Conservation (phyloP, 202 grass and related monocot genomes). For the Miscanthus sacchariflorus region DNA sequence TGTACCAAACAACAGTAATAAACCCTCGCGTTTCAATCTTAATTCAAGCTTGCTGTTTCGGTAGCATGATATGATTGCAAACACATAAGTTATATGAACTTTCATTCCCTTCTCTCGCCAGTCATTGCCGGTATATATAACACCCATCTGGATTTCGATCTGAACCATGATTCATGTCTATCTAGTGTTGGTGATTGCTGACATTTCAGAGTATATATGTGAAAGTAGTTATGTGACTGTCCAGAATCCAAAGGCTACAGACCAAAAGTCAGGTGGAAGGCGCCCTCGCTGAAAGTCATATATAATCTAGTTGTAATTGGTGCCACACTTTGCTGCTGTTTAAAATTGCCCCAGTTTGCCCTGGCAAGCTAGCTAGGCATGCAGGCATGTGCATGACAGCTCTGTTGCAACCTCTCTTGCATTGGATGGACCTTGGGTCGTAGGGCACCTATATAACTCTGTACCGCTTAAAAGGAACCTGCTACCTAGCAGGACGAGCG, state of each 20-base stretch:
- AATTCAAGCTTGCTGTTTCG: not conserved
- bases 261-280: not conserved
- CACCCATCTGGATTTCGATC: not conserved
- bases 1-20: not conserved
- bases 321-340: not conserved
- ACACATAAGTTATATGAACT: too few species aligned
- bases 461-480: slow-evolving; percentile 5
- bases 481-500: not conserved
- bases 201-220: not conserved
- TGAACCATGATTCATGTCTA: not conserved
- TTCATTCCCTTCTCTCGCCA: not conserved
- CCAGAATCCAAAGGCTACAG: not conserved
- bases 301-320: not conserved
- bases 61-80: not conserved
- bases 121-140: not conserved
- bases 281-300: not conserved
- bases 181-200: too few species aligned
- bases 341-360: not conserved
- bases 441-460: slow-evolving; percentile 29
- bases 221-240: not conserved
- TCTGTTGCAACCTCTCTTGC: slow-evolving; percentile 33
- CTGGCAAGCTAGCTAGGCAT: not conserved
- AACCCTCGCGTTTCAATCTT: too few species aligned
- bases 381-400: slow-evolving; percentile 34
- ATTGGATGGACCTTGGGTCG: not conserved